Base-by-base conservation (phyloP, 2,329 filamentous ascomycete genomes). In the Diplocarpon mali region DNA sequence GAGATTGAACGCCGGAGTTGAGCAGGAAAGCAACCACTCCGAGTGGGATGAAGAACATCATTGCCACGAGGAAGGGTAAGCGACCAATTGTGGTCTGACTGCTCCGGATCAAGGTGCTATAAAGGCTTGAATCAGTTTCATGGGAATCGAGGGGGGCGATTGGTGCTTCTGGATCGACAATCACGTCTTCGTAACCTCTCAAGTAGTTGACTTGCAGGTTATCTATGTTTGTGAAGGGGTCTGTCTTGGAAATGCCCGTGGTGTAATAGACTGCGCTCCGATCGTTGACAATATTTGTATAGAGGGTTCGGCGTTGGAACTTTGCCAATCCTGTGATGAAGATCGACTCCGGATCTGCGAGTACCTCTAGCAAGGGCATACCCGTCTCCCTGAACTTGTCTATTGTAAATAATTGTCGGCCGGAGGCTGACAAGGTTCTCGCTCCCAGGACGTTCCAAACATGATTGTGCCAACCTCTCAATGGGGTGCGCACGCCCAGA, bases 251-350 rank as follows among this genome's bases (percentile, higher is more conserved):
- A 37, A 95, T 86, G 15, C 71, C 72, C 0, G 87, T 85, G 0
- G 90, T 95, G 62, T 90, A 95, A 65, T 85, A 86, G 1, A 82
- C 77, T 4, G 86, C 85, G 36, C 77, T 85, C 44, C 80, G 72
- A 65, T 96, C 90, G 63, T 95, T 95, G 59, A 84, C 68, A 38
- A 94, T 80, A 60, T 96, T 96, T 35, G 83, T 73, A 62, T 96
- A 96, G 1, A 94, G 67, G 3, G 78, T 83, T 47, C 80, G 81
- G 44, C 84, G 73, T 61, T 80, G 76, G 67, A 96, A 96, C 54
- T 70, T 74, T 49, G 76, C 73, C 37, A 96, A 70, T 0, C 80
- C 89, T 28, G 76, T 76, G 56, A 94, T 83, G 66, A 96, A 96
- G 53, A 95, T 84, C 50, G 84, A 89, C 40, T 82, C 74, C 0